Evolutionary conservation across 139 green algal species (phyloP).

Genomic region (Coccomyxa sp.): DNA sequence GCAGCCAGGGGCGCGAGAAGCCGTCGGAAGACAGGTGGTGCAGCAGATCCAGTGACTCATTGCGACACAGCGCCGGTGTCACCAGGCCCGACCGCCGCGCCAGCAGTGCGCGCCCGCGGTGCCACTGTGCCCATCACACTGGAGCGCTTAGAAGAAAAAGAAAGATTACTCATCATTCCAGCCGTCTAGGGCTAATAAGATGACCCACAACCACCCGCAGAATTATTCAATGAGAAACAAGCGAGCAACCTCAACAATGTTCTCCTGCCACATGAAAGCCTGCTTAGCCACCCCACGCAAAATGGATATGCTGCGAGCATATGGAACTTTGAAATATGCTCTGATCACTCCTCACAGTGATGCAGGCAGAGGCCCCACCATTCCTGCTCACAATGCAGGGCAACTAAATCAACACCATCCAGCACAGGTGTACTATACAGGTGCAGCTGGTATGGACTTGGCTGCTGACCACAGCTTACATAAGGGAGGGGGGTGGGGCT

Average conservation of each 20-base stretch:
- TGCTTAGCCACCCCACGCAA: neutral
- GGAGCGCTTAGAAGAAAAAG: too few relatives aligned
- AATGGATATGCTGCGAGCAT: too few relatives aligned
- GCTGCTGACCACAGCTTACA: too few relatives aligned
- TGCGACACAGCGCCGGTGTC: constrained; percentile 19
- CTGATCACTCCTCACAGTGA: too few relatives aligned
- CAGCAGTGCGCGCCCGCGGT: neutral
- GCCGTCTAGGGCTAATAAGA: neutral
- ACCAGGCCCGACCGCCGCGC: neutral
- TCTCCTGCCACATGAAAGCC: neutral
- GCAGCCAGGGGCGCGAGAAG: constrained; percentile 20
- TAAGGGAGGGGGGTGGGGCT: too few relatives aligned
- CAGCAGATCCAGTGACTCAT: constrained; percentile 21
- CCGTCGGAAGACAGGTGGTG: constrained; percentile 23
- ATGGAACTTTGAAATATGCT: too few relatives aligned
- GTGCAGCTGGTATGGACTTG: too few relatives aligned
- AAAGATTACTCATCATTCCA: neutral
- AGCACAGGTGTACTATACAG: too few relatives aligned
- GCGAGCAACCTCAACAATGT: neutral
- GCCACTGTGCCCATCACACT: neutral
- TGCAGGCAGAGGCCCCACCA: too few relatives aligned
- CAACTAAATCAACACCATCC: too few relatives aligned
- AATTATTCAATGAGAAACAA: neutral
- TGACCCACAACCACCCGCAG: too few relatives aligned
- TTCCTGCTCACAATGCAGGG: too few relatives aligned